Percentiles rank a stretch among this genome's conserved stretches.
phyloP scores from a whole-genome alignment of 73 alveolate species.

The Loxodes magnus region DNA sequence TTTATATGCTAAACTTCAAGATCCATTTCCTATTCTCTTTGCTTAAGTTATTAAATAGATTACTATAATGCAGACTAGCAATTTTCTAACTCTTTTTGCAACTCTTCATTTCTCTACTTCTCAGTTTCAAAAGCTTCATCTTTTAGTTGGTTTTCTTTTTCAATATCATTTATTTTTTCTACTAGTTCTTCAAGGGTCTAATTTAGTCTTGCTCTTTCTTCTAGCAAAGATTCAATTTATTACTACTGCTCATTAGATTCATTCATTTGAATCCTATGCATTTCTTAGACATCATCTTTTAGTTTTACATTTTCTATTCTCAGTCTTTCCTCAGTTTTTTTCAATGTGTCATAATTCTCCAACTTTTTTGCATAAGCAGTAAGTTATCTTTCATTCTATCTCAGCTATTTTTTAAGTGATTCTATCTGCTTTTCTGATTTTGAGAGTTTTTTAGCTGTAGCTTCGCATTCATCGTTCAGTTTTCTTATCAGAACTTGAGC shows the following conservation, averaged over 20 bases:
- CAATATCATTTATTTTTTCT: constrained; percentile 12
- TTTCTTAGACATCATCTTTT: background rate
- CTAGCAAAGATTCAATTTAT: background rate
- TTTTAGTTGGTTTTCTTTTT: background rate
- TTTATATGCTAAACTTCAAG: background rate
- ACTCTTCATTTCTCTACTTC: background rate
- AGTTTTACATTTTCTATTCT: background rate
- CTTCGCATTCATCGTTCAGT: constrained; percentile 12
- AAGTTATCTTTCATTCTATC: background rate
- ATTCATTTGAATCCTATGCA: background rate
- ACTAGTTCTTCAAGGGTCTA: constrained; percentile 1
- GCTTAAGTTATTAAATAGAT: background rate
- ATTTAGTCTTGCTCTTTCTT: background rate
- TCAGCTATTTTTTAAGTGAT: background rate
- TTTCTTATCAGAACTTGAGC: constrained; percentile 8
- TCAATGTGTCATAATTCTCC: background rate
- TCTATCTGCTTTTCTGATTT: background rate
- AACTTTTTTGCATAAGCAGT: background rate
- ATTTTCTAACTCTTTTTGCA: background rate
- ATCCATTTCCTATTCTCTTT: background rate
- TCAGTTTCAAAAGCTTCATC: background rate
- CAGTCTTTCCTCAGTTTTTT: constrained; percentile 15
- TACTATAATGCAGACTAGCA: background rate
- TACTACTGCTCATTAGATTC: background rate
- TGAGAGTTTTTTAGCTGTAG: constrained; percentile 2